Conservation (phyloP, 2,329 filamentous ascomycete genomes). For the Diplocarpon mali region DNA sequence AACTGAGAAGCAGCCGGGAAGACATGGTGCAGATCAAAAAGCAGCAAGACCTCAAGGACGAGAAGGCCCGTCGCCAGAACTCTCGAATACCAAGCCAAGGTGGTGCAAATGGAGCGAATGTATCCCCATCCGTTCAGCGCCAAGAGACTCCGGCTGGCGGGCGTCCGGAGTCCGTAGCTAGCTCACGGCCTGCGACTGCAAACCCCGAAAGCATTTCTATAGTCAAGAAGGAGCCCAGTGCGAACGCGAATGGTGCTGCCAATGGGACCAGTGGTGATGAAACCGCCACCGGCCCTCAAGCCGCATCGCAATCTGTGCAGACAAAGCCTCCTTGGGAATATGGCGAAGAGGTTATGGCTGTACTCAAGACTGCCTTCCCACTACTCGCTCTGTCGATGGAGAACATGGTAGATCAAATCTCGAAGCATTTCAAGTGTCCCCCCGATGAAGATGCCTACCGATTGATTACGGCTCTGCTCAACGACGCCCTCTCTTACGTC, state of each 20-base stretch:
- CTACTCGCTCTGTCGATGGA: conserved; percentile 96
- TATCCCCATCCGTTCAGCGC: conserved; percentile 23
- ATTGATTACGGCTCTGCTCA: conserved; percentile 91
- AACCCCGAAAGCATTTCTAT: conserved; percentile 30
- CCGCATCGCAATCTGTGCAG: conserved; percentile 19
- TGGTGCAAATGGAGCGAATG: conserved; percentile 16
- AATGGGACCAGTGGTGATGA: conserved; percentile 2
- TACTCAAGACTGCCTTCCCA: conserved; percentile 93
- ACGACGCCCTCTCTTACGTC: conserved; percentile 89
- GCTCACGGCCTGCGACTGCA: conserved; percentile 32
- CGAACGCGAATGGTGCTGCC: conserved; percentile 17
- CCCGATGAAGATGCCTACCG: conserved; percentile 97
- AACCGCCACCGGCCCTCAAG: conserved; percentile 32
- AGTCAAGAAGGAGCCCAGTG: conserved; percentile 24
- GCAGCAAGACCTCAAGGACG: conserved; percentile 66
- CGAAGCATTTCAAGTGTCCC: conserved; percentile 98
- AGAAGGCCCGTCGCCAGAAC: conserved; percentile 27
- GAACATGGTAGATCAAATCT: conserved; percentile 97
- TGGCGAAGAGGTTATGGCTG: conserved; percentile 89
- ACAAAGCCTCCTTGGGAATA: conserved; percentile 89
- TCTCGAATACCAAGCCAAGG: conserved; percentile 31
- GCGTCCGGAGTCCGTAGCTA: conserved; percentile 19
- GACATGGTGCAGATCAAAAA: conserved; percentile 92
- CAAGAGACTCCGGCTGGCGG: conserved; percentile 18
- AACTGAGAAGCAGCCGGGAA: conserved; percentile 83